Evolutionary conservation across 2,329 filamentous ascomycete species (phyloP), one percentile per base, ranked within the genome.

Genomic region (Calcarisporium arbuscula): DNA sequence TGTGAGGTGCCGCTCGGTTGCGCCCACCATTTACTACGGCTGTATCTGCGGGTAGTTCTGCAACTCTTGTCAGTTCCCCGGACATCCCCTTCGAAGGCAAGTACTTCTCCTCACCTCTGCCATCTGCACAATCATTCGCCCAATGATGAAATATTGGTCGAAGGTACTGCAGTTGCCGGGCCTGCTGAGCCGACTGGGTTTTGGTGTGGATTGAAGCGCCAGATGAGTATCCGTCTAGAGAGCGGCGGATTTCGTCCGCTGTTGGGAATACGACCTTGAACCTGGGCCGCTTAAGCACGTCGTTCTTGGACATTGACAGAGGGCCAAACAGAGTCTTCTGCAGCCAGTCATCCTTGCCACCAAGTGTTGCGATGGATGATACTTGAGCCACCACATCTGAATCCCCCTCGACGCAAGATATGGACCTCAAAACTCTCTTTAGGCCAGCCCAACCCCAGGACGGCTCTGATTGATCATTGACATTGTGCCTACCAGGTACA

Each of bases 131-230:
- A 42, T 84, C 77, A 26, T 82, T 77, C 4, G 77, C 77, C 88
- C 88, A 95, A 44, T 86, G 83, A 45, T 77, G 76, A 15, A 94
- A 64, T 3, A 85, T 57, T 0, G 82, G 82, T 4, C 68, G 72
- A 39, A 95, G 56, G 45, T 87, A 89, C 20, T 70, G 59, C 1
- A 94, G 65, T 54, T 94, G 88, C 44, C 82, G 85, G 19, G 70
- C 64, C 49, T 94, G 86, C 12, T 81, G 69, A 3, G 69, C 46
- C 2, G 79, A 85, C 45, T 85, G 73, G 3, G 80, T 75, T 52
- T 87, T 92, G 49, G 80, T 85, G 51, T 94, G 87, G 36, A 95
- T 92, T 0, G 86, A 90, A 2, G 60, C 72, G 0, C 88, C 88
- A 0, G 85, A 85, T 3, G 50, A 57, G 51, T 94, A 94, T 6